Evolutionary conservation across 1,139 yeast genomes (phyloP).

Genomic region (Lodderomyces margitis): DNA sequence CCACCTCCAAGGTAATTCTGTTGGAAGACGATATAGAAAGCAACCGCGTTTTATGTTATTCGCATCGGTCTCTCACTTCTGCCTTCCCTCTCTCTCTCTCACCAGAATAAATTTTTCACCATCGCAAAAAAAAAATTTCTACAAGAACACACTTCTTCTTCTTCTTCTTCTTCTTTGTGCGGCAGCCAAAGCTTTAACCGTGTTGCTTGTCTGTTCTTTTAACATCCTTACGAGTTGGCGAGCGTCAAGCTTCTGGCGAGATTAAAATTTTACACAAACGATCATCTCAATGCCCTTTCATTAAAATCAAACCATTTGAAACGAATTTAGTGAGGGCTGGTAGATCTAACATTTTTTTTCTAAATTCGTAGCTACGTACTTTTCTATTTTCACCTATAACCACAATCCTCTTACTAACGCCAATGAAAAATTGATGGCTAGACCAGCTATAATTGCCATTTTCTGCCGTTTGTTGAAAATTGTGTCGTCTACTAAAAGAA

Average conservation of each 20-base stretch:
- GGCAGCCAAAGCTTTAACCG: constrained; percentile 58
- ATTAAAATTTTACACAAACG: constrained; percentile 26
- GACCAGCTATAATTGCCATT: constrained; percentile 63
- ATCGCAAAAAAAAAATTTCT: constrained; percentile 8
- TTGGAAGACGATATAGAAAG: too few species aligned
- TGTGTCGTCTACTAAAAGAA: constrained; percentile 54
- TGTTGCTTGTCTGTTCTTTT: constrained; percentile 54
- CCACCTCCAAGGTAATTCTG: too few species aligned
- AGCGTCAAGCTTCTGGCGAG: constrained; percentile 59
- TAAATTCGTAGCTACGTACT: constrained; percentile 1
- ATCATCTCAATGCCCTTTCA: constrained; percentile 53
- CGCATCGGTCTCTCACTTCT: neutral
- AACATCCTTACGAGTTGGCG: constrained; percentile 52
- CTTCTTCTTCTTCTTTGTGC: constrained; percentile 39
- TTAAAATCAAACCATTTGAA: constrained; percentile 20
- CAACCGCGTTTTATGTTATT: neutral
- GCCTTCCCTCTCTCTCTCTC: too few species aligned
- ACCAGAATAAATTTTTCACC: constrained; percentile 9
- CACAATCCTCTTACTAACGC: constrained; percentile 54
- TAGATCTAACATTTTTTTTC: constrained; percentile 39
- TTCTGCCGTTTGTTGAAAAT: constrained; percentile 57
- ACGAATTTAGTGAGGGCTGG: constrained; percentile 47
- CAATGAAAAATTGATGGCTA: constrained; percentile 55
- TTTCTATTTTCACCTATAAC: constrained; percentile 22
- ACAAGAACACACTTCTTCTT: constrained; percentile 2